Evolutionary conservation across 768 basidiomycete species (phyloP).

Genomic region (Suillus paluster): DNA sequence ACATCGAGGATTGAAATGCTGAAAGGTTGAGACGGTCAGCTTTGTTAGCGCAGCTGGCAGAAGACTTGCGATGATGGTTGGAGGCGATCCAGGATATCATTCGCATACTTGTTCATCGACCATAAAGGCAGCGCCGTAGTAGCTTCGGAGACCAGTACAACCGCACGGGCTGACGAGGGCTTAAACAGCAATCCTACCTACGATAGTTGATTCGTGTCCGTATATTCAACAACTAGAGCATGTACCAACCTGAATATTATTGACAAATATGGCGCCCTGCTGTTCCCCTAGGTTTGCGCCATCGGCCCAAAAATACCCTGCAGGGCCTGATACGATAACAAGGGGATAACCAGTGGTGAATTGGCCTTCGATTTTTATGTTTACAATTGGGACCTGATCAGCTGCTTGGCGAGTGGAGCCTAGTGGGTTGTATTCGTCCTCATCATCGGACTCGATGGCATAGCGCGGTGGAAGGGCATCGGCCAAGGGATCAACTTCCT

Average conservation of each 20-base stretch:
- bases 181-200: constrained; percentile 57
- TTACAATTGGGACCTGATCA: constrained; percentile 19
- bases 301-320: constrained; percentile 53
- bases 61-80: constrained; percentile 49
- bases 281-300: constrained; percentile 59
- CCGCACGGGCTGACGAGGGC: constrained; percentile 51
- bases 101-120: constrained; percentile 54
- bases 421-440: constrained; percentile 60
- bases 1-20: constrained; percentile 58
- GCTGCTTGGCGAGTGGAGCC: constrained; percentile 10
- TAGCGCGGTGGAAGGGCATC: constrained; percentile 63
- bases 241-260: constrained; percentile 47
- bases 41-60: background rate
- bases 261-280: constrained; percentile 48
- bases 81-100: constrained; percentile 44
- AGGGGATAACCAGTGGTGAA: constrained; percentile 35
- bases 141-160: constrained; percentile 57
- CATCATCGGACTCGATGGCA: constrained; percentile 70
- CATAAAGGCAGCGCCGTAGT: constrained; percentile 50
- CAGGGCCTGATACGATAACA: constrained; percentile 51
- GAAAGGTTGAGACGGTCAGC: constrained; percentile 1
- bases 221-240: background rate
- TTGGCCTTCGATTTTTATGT: constrained; percentile 46
- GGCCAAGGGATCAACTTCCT: constrained; percentile 60
- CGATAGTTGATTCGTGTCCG: background rate